These are phyloP conservation scores for Pyricularia sp. DNA, from an alignment of 2,329 filamentous ascomycete genomes.

Conservation along the genomic window DNA sequence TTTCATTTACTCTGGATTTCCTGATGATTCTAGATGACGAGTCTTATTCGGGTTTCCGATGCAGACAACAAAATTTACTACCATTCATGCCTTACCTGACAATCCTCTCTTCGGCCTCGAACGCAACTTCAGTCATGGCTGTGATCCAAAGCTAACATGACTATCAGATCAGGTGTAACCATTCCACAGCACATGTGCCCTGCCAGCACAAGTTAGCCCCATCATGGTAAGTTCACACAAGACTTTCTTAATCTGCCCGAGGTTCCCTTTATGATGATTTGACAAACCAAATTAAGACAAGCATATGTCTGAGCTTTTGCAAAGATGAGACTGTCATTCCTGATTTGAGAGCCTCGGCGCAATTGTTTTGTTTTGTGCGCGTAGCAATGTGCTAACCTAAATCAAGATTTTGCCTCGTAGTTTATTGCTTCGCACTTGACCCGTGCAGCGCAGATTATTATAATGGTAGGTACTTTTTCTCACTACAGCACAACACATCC, in stretches of 20 bases:
- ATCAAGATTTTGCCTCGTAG: neutral
- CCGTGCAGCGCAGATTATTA: neutral
- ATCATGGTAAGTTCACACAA: neutral
- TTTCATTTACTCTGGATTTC: constrained; percentile 17
- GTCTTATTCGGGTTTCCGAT: constrained; percentile 65
- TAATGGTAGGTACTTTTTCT: neutral
- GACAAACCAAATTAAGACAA: constrained; percentile 73
- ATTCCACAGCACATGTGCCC: neutral
- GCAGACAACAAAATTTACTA: constrained; percentile 56
- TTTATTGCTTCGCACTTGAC: too few relatives aligned
- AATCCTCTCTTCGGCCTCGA: constrained; percentile 8
- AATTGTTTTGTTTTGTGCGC: constrained; percentile 16
- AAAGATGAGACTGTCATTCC: constrained; percentile 38
- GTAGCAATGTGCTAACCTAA: constrained; percentile 15
- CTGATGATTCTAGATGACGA: constrained; percentile 63
- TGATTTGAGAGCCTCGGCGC: constrained; percentile 20
- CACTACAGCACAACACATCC: neutral
- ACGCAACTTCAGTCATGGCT: neutral
- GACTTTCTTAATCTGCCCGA: too few relatives aligned
- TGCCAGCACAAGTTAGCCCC: neutral
- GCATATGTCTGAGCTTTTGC: constrained; percentile 88
- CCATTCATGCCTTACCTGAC: constrained; percentile 64
- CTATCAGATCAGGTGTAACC: neutral
- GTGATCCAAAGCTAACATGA: neutral
- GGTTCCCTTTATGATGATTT: constrained; percentile 60